Conservation (phyloP, 305 asterid species). For the Fraxinus ornus region DNA sequence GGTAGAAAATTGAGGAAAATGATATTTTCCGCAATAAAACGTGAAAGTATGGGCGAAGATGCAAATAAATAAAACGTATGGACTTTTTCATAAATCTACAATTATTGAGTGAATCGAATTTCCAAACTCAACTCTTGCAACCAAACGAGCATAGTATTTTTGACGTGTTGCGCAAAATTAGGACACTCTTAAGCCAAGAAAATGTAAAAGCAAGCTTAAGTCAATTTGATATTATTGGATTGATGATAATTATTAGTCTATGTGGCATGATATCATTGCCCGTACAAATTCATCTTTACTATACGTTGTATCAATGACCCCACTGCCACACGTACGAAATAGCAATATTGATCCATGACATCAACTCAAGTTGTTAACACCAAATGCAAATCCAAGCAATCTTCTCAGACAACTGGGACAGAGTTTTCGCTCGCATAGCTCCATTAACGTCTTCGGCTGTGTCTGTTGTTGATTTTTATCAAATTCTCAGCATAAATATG, state of each 20-base stretch:
- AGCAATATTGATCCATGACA: conserved; percentile 15
- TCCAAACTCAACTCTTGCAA: background rate
- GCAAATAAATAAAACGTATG: too few relatives aligned
- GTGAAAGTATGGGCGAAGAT: too few relatives aligned
- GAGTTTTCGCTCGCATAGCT: conserved; percentile 76
- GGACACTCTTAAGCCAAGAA: background rate
- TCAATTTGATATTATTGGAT: too few relatives aligned
- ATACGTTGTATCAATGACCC: too few relatives aligned
- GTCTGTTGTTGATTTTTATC: too few relatives aligned
- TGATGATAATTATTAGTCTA: too few relatives aligned
- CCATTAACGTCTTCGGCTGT: conserved; percentile 72
- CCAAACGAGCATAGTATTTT: background rate
- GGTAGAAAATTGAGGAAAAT: too few relatives aligned
- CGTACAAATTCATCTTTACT: too few relatives aligned
- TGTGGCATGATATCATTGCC: too few relatives aligned
- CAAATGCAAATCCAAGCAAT: conserved; percentile 32
- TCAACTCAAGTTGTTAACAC: conserved; percentile 55
- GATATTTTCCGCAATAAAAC: too few relatives aligned
- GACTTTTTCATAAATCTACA: background rate
- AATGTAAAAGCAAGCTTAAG: background rate
- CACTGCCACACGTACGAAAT: too few relatives aligned
- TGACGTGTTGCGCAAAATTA: background rate
- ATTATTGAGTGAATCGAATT: background rate
- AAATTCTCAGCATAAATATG: too few relatives aligned
- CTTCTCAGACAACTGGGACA: conserved; percentile 57